Conservation (phyloP, 495 filamentous ascomycete species). For the Penicillium odoratum region DNA sequence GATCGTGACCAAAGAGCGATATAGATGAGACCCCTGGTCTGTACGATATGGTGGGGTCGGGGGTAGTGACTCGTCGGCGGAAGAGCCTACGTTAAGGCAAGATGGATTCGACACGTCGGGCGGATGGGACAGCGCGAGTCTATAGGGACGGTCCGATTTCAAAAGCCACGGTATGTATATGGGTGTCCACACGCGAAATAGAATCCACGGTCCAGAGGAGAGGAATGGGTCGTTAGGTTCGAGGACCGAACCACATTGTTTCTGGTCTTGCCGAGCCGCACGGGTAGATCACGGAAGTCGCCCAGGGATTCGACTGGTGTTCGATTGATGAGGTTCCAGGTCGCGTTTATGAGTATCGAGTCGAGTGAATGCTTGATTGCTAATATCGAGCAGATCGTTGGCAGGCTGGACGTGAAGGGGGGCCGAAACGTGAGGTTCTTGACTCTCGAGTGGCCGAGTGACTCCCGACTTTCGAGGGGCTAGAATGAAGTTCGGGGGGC, state of each 20-base stretch:
- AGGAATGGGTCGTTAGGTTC: constrained; percentile 32
- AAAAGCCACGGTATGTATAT: constrained; percentile 23
- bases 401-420: not conserved
- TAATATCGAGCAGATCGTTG: not conserved
- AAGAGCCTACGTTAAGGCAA: constrained; percentile 12
- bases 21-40: not conserved
- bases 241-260: constrained; percentile 39
- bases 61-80: constrained; percentile 6
- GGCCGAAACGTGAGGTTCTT: not conserved
- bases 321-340: not conserved
- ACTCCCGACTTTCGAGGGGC: not conserved
- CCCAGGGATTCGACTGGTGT: not conserved
- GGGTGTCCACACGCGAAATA: constrained; percentile 10
- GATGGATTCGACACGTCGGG: constrained; percentile 17
- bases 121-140: constrained; percentile 5
- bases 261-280: constrained; percentile 23
- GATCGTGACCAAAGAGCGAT: constrained; percentile 8
- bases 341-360: not conserved
- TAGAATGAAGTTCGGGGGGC: not conserved
- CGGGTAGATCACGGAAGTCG: not conserved
- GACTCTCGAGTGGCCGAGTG: not conserved
- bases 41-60: not conserved
- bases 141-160: constrained; percentile 20
- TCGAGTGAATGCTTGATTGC: not conserved
- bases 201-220: constrained; percentile 20